Conservation (phyloP, 2,329 filamentous ascomycete species). For the Diaporthe sp. region DNA sequence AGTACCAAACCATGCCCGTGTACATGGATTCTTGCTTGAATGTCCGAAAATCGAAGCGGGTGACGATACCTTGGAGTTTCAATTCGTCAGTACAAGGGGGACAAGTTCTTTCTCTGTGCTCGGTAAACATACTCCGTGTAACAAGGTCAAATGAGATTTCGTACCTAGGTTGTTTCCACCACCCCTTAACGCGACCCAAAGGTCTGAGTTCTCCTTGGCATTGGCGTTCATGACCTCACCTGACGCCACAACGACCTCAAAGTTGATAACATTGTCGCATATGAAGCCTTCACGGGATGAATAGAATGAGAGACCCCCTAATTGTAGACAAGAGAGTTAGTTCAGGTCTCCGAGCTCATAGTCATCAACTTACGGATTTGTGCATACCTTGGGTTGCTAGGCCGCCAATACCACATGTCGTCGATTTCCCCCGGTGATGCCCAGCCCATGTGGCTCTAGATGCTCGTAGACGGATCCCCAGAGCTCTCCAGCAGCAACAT, state of each 20-base stretch:
- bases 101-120: too few relatives aligned
- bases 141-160: neutral
- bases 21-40: slow-evolving; percentile 38
- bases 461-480: neutral
- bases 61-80: slow-evolving; percentile 44
- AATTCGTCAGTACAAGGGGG: neutral
- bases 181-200: slow-evolving; percentile 35
- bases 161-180: neutral
- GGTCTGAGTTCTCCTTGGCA: slow-evolving; percentile 40
- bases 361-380: neutral
- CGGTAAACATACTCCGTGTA: neutral
- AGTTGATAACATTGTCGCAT: slow-evolving; percentile 43
- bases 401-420: neutral
- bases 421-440: neutral
- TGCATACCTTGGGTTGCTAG: neutral
- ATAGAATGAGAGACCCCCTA: neutral
- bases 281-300: neutral
- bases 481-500: neutral
- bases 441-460: neutral
- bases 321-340: neutral
- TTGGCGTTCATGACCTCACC: slow-evolving; percentile 51
- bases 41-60: slow-evolving; percentile 39
- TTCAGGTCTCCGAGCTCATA: neutral
- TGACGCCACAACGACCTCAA: slow-evolving; percentile 53
- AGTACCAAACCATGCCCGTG: slow-evolving; percentile 42